phyloP scores from a whole-genome alignment of 176 grass and related monocot genomes.

The Elymus sibiricus region DNA sequence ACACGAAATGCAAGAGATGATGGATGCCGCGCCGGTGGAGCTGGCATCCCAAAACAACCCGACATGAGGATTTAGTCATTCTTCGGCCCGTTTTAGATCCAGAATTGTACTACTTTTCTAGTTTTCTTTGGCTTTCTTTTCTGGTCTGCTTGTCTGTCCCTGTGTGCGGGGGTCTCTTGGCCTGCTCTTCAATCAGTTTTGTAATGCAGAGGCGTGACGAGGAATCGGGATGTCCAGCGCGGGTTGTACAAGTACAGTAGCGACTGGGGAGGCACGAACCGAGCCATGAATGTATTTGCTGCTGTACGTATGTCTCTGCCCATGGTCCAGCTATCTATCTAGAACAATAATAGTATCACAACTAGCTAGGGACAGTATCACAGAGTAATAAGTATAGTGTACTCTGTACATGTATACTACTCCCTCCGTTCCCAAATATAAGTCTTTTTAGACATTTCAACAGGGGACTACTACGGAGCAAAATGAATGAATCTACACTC shows the following conservation, averaged over 20 bases:
- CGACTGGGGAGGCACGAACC: too few species aligned
- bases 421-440: too few species aligned
- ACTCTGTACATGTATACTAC: not conserved
- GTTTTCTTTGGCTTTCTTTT: not conserved
- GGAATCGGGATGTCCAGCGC: too few species aligned
- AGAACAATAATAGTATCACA: too few species aligned
- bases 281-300: too few species aligned
- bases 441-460: too few species aligned
- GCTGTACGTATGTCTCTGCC: too few species aligned
- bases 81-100: not conserved
- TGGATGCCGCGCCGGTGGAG: not conserved
- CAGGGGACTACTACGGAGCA: too few species aligned
- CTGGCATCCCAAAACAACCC: not conserved
- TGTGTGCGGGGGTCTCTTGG: not conserved
- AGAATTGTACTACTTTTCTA: not conserved
- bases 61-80: slow-evolving; percentile 1
- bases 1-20: not conserved
- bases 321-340: too few species aligned
- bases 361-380: not conserved
- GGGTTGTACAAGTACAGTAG: too few species aligned
- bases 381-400: not conserved
- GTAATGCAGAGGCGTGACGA: too few species aligned
- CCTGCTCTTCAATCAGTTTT: not conserved
- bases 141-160: not conserved
- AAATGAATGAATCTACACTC: too few species aligned